phyloP scores from a whole-genome alignment of 768 basidiomycete species.

The Termitomyces sp. region DNA sequence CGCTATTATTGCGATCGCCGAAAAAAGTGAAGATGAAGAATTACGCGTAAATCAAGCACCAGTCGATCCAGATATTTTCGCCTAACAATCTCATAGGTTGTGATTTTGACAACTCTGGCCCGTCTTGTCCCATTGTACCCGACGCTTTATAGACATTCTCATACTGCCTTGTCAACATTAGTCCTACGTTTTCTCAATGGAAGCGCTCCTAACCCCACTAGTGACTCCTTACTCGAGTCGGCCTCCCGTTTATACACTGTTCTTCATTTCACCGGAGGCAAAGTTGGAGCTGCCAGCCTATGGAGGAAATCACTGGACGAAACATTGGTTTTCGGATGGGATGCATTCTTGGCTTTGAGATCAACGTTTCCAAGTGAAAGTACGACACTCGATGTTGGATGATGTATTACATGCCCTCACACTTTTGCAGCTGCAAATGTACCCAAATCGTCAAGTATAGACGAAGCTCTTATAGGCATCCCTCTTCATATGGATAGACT shows the following conservation, averaged over 20 bases:
- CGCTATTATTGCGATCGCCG: conserved; percentile 50
- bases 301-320: conserved; percentile 79
- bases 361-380: conserved; percentile 52
- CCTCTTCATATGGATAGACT: conserved; percentile 62
- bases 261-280: conserved; percentile 72
- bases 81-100: conserved; percentile 26
- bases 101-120: conserved; percentile 43
- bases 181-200: conserved; percentile 56
- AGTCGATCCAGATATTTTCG: neutral
- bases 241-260: conserved; percentile 56
- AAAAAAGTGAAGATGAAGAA: conserved; percentile 44
- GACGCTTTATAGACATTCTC: conserved; percentile 54
- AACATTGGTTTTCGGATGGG: conserved; percentile 61
- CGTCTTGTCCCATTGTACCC: conserved; percentile 64
- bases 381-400: conserved; percentile 16
- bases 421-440: conserved; percentile 3
- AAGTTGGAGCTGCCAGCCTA: conserved; percentile 62
- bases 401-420: neutral
- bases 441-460: conserved; percentile 5
- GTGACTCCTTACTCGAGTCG: conserved; percentile 33
- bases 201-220: conserved; percentile 37
- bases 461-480: conserved; percentile 39
- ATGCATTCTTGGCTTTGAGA: conserved; percentile 50
- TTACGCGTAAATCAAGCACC: conserved; percentile 42
- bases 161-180: conserved; percentile 45